Evolutionary conservation across 75 land plant genomes (phyloP).

Genomic region (Pinus tabuliformis): DNA sequence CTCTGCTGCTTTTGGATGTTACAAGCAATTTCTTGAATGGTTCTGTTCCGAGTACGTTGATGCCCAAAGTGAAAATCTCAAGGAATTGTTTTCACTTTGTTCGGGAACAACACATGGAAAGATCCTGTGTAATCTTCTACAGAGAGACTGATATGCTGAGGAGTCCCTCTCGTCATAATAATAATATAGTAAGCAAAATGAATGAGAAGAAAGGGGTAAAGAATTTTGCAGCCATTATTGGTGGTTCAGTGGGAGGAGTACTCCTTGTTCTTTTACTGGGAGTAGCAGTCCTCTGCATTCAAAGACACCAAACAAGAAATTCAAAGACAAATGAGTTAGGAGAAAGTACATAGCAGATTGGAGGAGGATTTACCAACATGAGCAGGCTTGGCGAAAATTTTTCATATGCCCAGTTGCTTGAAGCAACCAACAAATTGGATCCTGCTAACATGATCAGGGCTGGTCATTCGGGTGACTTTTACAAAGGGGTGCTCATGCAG

Average conservation of each 20-base stretch:
- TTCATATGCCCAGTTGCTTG: slow-evolving; percentile 9
- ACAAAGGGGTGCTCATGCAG: slow-evolving; percentile 15
- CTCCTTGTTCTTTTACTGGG: slow-evolving; percentile 10
- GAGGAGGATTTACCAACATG: not conserved
- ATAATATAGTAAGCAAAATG: not conserved
- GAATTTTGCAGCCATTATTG: slow-evolving; percentile 8
- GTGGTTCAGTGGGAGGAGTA: slow-evolving; percentile 17
- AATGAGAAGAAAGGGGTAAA: not conserved
- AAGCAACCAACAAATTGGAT: slow-evolving; percentile 18
- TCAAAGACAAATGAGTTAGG: not conserved
- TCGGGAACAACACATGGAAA: slow-evolving; percentile 12
- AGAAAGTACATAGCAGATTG: not conserved
- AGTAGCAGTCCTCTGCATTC: not conserved
- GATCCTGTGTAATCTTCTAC: slow-evolving; percentile 13
- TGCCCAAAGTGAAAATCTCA: not conserved
- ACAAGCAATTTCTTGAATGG: slow-evolving; percentile 20
- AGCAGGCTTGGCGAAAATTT: slow-evolving; percentile 16
- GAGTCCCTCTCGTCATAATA: not conserved
- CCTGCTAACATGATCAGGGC: slow-evolving; percentile 10
- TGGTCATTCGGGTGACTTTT: slow-evolving; percentile 31
- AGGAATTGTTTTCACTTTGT: slow-evolving; percentile 20
- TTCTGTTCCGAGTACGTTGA: not conserved
- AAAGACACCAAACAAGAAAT: not conserved
- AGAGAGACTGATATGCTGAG: not conserved
- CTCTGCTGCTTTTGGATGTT: slow-evolving; percentile 11